Conservation (phyloP, 1,284 basidiomycete species). For the Cryptococcus sp. region DNA sequence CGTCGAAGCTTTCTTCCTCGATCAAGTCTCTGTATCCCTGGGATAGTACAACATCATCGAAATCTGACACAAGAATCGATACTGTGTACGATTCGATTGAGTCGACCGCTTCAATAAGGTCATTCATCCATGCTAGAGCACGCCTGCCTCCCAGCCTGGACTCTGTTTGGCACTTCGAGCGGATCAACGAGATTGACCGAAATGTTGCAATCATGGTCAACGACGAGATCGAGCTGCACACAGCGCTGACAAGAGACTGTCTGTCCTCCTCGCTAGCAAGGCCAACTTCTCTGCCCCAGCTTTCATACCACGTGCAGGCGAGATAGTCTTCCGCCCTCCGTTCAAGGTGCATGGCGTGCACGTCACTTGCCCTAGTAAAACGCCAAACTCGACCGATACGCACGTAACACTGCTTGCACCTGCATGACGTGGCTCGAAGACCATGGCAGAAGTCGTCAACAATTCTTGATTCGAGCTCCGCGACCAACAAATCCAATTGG, state of each 20-base stretch:
- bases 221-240: slow-evolving; percentile 66
- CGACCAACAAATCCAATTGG: slow-evolving; percentile 69
- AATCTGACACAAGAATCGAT: slow-evolving; percentile 62
- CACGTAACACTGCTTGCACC: slow-evolving; percentile 74
- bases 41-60: slow-evolving; percentile 66
- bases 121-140: slow-evolving; percentile 69
- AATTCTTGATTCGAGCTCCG: slow-evolving; percentile 77
- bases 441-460: slow-evolving; percentile 86
- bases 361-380: slow-evolving; percentile 72
- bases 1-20: slow-evolving; percentile 67
- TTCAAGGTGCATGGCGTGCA: slow-evolving; percentile 70
- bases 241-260: slow-evolving; percentile 67
- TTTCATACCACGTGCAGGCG: slow-evolving; percentile 76
- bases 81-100: slow-evolving; percentile 64
- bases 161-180: slow-evolving; percentile 37
- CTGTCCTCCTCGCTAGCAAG: slow-evolving; percentile 66
- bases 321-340: slow-evolving; percentile 71
- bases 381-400: slow-evolving; percentile 77
- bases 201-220: slow-evolving; percentile 65
- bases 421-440: slow-evolving; percentile 74
- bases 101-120: slow-evolving; percentile 65
- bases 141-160: slow-evolving; percentile 32
- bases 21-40: slow-evolving; percentile 72
- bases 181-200: slow-evolving; percentile 30
- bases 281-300: slow-evolving; percentile 83